These are phyloP conservation scores for Gossypium sturtianum DNA, from an alignment of 345 rosid species.

Conservation along the genomic window DNA sequence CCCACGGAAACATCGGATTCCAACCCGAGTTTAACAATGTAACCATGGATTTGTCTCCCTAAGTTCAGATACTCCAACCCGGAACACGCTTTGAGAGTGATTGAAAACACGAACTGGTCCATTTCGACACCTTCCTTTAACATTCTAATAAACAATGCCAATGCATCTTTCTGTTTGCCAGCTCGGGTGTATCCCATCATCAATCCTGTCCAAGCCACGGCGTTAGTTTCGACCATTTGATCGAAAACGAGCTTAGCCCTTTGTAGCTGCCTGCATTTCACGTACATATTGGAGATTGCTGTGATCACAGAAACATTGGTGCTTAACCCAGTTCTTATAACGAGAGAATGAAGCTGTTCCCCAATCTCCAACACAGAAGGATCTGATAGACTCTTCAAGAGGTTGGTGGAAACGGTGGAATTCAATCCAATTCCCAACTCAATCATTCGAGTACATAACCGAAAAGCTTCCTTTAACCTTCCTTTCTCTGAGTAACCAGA, in stretches of 20 bases:
- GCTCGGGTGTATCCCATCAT: conserved; percentile 57
- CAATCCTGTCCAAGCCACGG: conserved; percentile 55
- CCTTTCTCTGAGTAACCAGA: conserved; percentile 45
- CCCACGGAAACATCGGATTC: conserved; percentile 64
- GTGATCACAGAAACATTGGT: conserved; percentile 30
- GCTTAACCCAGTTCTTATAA: conserved; percentile 43
- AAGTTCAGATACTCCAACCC: conserved; percentile 37
- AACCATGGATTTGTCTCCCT: conserved; percentile 62
- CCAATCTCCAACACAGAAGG: conserved; percentile 44
- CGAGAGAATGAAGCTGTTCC: conserved; percentile 51
- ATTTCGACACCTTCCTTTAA: conserved; percentile 44
- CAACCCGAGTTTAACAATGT: conserved; percentile 50
- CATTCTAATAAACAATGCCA: conserved; percentile 41
- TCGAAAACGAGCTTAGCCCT: conserved; percentile 49
- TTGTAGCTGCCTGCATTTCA: conserved; percentile 55
- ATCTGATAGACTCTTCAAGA: conserved; percentile 39
- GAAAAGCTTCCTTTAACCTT: conserved; percentile 29
- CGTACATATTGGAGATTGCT: conserved; percentile 52
- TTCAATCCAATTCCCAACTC: conserved; percentile 30
- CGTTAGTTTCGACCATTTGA: conserved; percentile 47
- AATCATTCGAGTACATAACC: conserved; percentile 37
- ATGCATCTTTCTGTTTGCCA: conserved; percentile 37
- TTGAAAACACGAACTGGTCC: conserved; percentile 61
- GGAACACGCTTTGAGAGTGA: conserved; percentile 66
- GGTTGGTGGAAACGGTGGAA: conserved; percentile 31